Conservation (phyloP, 2,329 filamentous ascomycete species). For the Hansfordia pulvinata region DNA sequence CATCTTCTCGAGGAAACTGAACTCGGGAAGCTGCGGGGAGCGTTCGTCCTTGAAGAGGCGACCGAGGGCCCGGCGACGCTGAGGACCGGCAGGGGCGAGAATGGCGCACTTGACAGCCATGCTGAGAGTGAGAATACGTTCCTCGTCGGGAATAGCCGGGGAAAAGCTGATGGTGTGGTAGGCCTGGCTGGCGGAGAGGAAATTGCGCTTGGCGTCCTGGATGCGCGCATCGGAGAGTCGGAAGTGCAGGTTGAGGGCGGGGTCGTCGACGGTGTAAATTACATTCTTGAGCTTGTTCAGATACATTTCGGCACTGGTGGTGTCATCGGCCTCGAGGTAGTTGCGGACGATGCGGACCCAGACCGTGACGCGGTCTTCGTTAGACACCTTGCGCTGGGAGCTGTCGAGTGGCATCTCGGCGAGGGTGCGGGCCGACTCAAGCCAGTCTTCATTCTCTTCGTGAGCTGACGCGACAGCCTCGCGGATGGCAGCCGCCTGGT, state of each 20-base stretch:
- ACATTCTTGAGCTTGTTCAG: conserved; percentile 93
- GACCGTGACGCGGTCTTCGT: conserved; percentile 68
- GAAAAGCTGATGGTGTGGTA: conserved; percentile 83
- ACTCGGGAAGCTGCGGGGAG: conserved; percentile 60
- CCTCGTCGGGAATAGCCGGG: conserved; percentile 66
- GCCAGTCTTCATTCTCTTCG: conserved; percentile 70
- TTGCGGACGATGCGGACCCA: conserved; percentile 93
- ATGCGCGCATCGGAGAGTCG: conserved; percentile 86
- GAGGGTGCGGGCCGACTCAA: conserved; percentile 62
- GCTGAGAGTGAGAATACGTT: conserved; percentile 70
- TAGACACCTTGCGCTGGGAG: conserved; percentile 71
- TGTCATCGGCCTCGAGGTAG: conserved; percentile 89
- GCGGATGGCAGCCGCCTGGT: conserved; percentile 69
- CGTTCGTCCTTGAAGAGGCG: conserved; percentile 91
- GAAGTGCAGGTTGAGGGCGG: conserved; percentile 69
- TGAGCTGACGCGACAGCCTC: conserved; percentile 73
- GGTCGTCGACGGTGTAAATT: conserved; percentile 64
- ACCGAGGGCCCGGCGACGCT: conserved; percentile 65
- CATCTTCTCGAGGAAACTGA: conserved; percentile 91
- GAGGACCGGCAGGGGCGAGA: conserved; percentile 78
- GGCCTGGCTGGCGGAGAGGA: conserved; percentile 73
- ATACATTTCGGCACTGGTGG: conserved; percentile 69
- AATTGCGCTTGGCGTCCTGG: conserved; percentile 77
- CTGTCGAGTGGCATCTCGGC: conserved; percentile 79
- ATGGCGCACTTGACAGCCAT: conserved; percentile 89